Percentiles rank a stretch among this genome's conserved stretches.
These are phyloP conservation scores for Ophiostoma novo-ulmi DNA, from an alignment of 2,329 filamentous ascomycete genomes.

Conservation along the genomic window DNA sequence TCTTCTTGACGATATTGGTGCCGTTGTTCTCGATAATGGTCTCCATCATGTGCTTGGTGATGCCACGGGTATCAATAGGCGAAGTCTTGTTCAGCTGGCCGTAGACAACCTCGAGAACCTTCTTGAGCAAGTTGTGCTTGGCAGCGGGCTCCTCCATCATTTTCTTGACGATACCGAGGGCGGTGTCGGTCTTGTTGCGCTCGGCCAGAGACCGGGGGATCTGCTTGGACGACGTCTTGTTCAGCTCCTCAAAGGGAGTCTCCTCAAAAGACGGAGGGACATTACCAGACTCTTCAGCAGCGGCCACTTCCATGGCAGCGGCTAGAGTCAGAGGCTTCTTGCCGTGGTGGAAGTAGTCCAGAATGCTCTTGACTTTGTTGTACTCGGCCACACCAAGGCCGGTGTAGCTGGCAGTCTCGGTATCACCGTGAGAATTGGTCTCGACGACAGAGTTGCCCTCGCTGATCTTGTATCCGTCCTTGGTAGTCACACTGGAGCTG, in stretches of 20 bases:
- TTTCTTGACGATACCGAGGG: background rate
- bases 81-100: background rate
- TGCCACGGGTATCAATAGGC: background rate
- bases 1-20: background rate
- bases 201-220: background rate
- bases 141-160: background rate
- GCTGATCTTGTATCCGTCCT: background rate
- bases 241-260: background rate
- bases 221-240: constrained; percentile 3
- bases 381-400: constrained; percentile 10
- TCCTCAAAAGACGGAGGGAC: background rate
- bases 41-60: background rate
- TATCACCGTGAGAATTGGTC: background rate
- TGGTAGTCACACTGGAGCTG: background rate
- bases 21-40: background rate
- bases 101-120: constrained; percentile 4
- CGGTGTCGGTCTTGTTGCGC: background rate
- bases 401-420: background rate
- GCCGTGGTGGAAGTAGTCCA: constrained; percentile 9
- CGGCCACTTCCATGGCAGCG: background rate
- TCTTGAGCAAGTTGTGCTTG: background rate
- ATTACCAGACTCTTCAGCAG: background rate
- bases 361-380: background rate
- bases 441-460: background rate
- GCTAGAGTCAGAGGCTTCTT: background rate